Evolutionary conservation across 306 rosid species (phyloP), one percentile per base, ranked within the genome.

Genomic region (Ormosia emarginata): DNA sequence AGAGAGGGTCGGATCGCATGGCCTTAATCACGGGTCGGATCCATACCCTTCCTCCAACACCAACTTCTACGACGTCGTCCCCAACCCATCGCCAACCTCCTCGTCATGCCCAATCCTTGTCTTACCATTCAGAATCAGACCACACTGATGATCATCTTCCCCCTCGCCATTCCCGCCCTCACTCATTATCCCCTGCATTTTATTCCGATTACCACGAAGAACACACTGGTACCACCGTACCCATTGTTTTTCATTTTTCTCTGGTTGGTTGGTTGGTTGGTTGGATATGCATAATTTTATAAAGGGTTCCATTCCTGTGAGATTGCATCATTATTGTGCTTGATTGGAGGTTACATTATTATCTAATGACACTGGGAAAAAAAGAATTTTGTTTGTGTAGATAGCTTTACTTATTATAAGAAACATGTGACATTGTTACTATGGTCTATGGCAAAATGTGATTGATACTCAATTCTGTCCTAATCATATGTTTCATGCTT

Each of bases 1-100:
- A 89, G 67, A 84, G 89, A 64, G 96, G 90, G 4, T 74, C 88
- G 0, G 94, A 94, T 85, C 90, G 98, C 2, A 75, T 94, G 91
- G 93, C 94, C 18, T 69, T 89, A 8, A 91, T 91, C 32, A 91
- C 90, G 2, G 94, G 97, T 62, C 75, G 83, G 33, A 76, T 92
- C 71, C 74, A 37, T 7, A 52, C 59, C 39, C 90, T 89, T 50
- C 89, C 90, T 43, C 86, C 89, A 0, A 44, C 87, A 1, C 73
- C 89, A 2, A 81, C 86, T 8, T 79, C 90, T 1, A 7, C 89
- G 3, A 49, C 81, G 0, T 70, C 90, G 2, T 77, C 89, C 1
- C 84, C 91, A 4, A 37, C 88, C 9, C 59, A 44, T 17, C 71
- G 49, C 47, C 52, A 2, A 17, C 33, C 13, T 2, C 15, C 62